phyloP scores from a whole-genome alignment of 306 rosid species.

The Begonia fuchsioides region DNA sequence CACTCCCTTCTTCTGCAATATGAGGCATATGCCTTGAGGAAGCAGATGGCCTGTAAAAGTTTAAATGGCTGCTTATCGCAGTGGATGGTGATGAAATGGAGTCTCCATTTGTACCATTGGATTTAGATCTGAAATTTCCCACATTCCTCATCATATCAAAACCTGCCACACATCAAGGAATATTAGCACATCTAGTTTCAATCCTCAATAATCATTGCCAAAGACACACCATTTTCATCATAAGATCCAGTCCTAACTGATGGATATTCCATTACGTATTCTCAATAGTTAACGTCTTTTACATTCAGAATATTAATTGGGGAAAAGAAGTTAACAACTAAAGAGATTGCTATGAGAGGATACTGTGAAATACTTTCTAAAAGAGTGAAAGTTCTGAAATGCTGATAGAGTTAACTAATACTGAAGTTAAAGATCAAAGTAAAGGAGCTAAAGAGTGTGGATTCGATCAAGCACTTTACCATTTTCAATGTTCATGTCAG shows the following conservation, averaged over 20 bases:
- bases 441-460: background rate
- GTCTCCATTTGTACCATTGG: slow-evolving; percentile 34
- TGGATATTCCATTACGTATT: no score
- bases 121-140: slow-evolving; percentile 14
- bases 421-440: background rate
- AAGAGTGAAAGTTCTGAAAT: no score
- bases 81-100: slow-evolving; percentile 20
- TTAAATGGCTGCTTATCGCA: slow-evolving; percentile 15
- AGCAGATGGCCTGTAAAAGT: slow-evolving; percentile 29
- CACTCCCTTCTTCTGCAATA: slow-evolving; percentile 43
- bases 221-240: no score
- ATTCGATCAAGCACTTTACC: slow-evolving; percentile 20
- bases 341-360: no score
- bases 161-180: slow-evolving; percentile 18
- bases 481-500: slow-evolving; percentile 24
- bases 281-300: no score
- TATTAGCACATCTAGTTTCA: no score
- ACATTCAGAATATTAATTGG: no score
- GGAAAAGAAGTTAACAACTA: no score
- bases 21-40: slow-evolving; percentile 33
- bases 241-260: no score
- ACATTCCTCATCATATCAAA: slow-evolving; percentile 29
- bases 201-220: no score
- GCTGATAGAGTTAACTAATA: no score
- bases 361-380: no score